phyloP scores from a whole-genome alignment of 352 stramenopile genomes.

The Pythium coloratum region DNA sequence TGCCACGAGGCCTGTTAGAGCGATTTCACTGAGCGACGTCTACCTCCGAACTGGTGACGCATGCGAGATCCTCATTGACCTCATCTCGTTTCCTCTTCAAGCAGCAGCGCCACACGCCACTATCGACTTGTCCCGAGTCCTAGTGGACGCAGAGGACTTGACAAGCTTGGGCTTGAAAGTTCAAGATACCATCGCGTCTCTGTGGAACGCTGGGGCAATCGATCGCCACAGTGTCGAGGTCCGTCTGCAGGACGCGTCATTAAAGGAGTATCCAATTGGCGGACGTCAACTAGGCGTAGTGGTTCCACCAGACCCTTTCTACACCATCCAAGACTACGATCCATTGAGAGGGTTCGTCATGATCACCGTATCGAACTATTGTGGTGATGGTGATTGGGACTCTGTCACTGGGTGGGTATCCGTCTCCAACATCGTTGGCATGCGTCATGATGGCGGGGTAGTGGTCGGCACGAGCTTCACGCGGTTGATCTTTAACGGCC shows the following conservation, averaged over 20 bases:
- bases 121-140: neutral
- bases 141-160: no score
- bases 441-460: neutral
- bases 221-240: no score
- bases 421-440: neutral
- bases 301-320: no score
- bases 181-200: no score
- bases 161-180: no score
- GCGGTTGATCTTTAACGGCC: neutral
- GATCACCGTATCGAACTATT: neutral
- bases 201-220: no score
- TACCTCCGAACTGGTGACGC: neutral
- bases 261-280: no score
- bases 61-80: neutral
- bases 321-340: neutral
- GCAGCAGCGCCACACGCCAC: neutral
- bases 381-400: neutral
- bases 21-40: neutral
- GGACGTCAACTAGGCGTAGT: no score
- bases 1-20: neutral
- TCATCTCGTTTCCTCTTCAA: neutral
- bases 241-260: no score
- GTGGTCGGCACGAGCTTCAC: constrained; percentile 2
- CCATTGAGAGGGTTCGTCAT: neutral
- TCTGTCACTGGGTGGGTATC: neutral